These are phyloP conservation scores for Pseudoturritis turrita DNA, from an alignment of 345 rosid species.

Conservation along the genomic window DNA sequence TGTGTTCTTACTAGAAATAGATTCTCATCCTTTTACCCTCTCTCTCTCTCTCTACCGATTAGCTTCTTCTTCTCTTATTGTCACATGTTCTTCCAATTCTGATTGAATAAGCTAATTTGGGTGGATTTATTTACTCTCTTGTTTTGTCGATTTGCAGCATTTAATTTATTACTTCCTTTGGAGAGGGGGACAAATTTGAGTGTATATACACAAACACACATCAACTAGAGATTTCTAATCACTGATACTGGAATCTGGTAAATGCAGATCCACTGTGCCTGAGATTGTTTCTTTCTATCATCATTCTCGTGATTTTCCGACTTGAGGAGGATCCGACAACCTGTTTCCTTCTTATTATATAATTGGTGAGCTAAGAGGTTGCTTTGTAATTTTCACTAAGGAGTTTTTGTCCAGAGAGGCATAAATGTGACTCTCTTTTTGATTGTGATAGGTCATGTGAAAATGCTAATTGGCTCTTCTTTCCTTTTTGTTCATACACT, in stretches of 20 bases:
- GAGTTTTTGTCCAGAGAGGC: background rate
- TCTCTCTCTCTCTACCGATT: constrained; percentile 19
- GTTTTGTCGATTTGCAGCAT: constrained; percentile 15
- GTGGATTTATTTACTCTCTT: background rate
- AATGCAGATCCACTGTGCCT: constrained; percentile 18
- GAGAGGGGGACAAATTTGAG: background rate
- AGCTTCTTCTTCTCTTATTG: background rate
- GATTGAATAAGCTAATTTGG: constrained; percentile 3
- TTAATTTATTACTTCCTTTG: constrained; percentile 6
- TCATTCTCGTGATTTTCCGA: background rate
- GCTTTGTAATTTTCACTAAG: background rate
- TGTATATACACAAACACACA: too few species aligned
- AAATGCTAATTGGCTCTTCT: background rate
- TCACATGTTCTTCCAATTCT: background rate
- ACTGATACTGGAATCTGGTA: background rate
- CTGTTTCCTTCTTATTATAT: background rate
- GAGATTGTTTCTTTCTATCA: background rate
- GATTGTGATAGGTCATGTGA: constrained; percentile 30
- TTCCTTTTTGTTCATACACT: constrained; percentile 19
- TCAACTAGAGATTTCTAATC: background rate
- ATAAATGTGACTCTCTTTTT: constrained; percentile 15
- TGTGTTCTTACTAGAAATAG: constrained; percentile 14
- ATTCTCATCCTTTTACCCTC: constrained; percentile 21
- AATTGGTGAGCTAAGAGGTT: background rate
- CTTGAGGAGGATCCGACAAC: background rate